Conservation (phyloP, 352 stramenopile species). For the Phytophthora quininea region DNA sequence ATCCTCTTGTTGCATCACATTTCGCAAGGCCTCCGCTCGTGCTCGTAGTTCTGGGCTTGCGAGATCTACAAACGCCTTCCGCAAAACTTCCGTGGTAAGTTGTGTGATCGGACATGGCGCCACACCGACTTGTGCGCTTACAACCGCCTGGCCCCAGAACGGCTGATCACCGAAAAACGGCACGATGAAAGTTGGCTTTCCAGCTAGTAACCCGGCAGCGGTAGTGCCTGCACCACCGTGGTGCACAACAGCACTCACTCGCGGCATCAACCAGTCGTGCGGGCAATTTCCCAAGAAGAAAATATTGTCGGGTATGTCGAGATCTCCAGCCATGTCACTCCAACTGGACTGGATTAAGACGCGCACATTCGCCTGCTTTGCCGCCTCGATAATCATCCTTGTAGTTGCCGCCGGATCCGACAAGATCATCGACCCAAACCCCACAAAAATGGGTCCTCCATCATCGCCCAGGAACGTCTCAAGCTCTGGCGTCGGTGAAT, state of each 20-base stretch:
- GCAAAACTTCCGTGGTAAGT: constrained; percentile 79
- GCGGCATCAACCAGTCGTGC: constrained; percentile 92
- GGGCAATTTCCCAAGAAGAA: constrained; percentile 70
- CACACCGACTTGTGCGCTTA: constrained; percentile 77
- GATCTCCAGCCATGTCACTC: constrained; percentile 66
- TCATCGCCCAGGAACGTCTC: constrained; percentile 60
- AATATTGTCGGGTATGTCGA: constrained; percentile 50
- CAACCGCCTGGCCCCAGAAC: constrained; percentile 92
- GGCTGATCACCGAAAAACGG: constrained; percentile 95
- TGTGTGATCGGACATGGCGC: constrained; percentile 77
- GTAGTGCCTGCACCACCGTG: constrained; percentile 88
- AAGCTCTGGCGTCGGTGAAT: constrained; percentile 56
- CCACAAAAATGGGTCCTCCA: constrained; percentile 90
- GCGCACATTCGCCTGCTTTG: constrained; percentile 57
- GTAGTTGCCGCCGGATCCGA: constrained; percentile 64
- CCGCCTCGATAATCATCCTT: constrained; percentile 86
- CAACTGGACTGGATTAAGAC: constrained; percentile 90
- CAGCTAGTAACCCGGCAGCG: constrained; percentile 84
- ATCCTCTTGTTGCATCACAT: constrained; percentile 81
- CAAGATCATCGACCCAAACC: constrained; percentile 94
- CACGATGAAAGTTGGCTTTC: constrained; percentile 92
- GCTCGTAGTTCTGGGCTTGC: constrained; percentile 44
- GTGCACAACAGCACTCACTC: constrained; percentile 84
- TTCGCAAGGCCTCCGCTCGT: constrained; percentile 47
- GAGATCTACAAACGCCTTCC: constrained; percentile 71